Evolutionary conservation across 805 yeast genomes (phyloP), one percentile per base, ranked within the genome.

Genomic region (Yamadazyma philogaea): DNA sequence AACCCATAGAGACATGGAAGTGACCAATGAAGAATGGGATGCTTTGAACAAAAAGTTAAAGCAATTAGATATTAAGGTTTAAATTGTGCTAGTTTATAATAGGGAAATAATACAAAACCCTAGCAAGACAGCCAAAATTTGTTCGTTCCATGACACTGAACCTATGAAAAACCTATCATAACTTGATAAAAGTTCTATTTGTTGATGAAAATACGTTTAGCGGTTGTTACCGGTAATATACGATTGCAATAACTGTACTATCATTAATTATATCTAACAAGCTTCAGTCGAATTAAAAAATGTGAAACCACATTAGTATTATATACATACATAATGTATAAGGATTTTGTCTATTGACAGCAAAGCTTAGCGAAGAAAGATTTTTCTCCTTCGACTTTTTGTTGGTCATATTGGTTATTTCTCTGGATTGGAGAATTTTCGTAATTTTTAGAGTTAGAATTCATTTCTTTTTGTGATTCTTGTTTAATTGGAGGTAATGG

Each of bases 401-500:
- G 72, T 51, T 70, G 72, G 40, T 68, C 68, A 41, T 66, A 64
- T 45, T 64, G 72, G 45, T 37, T 39, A 35, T 20, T 22, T 42
- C 45, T 43, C 37, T 45, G 36, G 15, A 19, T 43, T 17, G 59
- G 57, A 14, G 50, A 46, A 37, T 50, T 50, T 41, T 54, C 59
- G 42, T 56, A 53, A 48, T 53, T 56, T 24, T 51, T 52, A 22
- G 30, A 21, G 30, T 43, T 46, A 14, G 43, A 39, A 12, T 32
- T 28, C 42, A 34, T 26, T 32, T 27, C 39, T 27, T 43, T 48
- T 14, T 36, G 34, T 8, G 38, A 37, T 46, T 70, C 75, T 53
- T 68, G 75, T 51, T 68, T 69, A 46, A 70, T 70, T 2, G 75
- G 75, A 28, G 75, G 75, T 52, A 70, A 66, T 10, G 75, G 75